Base-by-base conservation (phyloP, 2,329 filamentous ascomycete species). In the Aspergillus chevalieri region DNA sequence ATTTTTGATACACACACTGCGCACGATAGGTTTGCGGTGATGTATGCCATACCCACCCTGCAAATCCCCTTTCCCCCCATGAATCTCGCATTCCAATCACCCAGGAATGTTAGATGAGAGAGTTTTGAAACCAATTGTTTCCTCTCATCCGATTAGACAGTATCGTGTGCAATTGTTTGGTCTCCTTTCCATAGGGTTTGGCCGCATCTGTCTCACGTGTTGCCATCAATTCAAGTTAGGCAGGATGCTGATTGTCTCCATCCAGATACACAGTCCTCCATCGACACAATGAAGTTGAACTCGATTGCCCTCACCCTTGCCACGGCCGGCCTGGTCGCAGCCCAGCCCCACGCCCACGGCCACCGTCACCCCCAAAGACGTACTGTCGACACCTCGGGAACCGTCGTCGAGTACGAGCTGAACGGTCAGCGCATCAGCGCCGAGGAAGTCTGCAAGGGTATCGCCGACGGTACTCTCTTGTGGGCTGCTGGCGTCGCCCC, bases 381-480 rank as follows among this genome's bases (percentile, higher is more conserved):
- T 55, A 64, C 56, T 24, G 57, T 70, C 15, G 70, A 76, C 47
- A 78, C 81, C 47, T 77, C 79, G 39, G 78, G 84, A 28, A 84
- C 82, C 46, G 79, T 84, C 58, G 81, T 84, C 49, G 79, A 85
- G 49, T 96, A 91, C 72, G 78, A 85, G 65, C 74, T 91, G 47
- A 81, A 86, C 52, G 85, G 84, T 44, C 43, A 65, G 51, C 7
- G 48, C 19, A 61, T 68, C 49, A 52, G 52, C 47, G 47, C 55
- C 21, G 70, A 79, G 0, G 79, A 89, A 52, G 89, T 89, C 47
- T 78, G 85, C 72, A 66, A 80, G 48, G 89, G 89, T 56, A 78
- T 97, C 59, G 72, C 78, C 50, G 79, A 85, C 53, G 87, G 89
- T 47, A 79, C 81, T 43, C 65, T 82, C 43, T 69, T 76, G 52